Percentiles rank a stretch among this genome's conserved stretches.
Evolutionary conservation across 768 basidiomycete species (phyloP).

Genomic region (Strobilomyces dryophilus): DNA sequence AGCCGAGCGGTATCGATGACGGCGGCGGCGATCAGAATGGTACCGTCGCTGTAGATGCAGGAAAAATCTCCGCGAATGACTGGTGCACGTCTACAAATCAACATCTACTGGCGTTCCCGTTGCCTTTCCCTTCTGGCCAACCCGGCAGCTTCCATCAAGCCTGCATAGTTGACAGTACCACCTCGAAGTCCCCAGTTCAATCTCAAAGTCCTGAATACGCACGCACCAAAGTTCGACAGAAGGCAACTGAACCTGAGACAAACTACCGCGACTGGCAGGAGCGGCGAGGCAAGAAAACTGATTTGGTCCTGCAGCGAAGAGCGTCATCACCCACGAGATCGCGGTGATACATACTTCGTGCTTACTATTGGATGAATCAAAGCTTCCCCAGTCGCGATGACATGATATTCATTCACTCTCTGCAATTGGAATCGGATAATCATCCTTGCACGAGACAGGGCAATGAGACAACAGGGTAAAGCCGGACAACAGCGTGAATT

Average conservation of each 20-base stretch:
- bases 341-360: not conserved
- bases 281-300: conserved; percentile 18
- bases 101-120: conserved; percentile 9
- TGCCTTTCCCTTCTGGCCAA: conserved; percentile 2
- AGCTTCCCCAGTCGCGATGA: conserved; percentile 56
- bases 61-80: not conserved
- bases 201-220: conserved; percentile 16
- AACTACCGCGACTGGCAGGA: conserved; percentile 10
- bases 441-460: conserved; percentile 40
- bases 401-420: conserved; percentile 39
- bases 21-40: conserved; percentile 30
- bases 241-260: conserved; percentile 19
- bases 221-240: conserved; percentile 23
- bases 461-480: not conserved
- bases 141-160: conserved; percentile 22
- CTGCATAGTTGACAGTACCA: conserved; percentile 13
- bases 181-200: conserved; percentile 21
- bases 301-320: conserved; percentile 17
- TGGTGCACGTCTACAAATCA: not conserved
- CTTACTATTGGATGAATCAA: conserved; percentile 52
- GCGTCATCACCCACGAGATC: not conserved
- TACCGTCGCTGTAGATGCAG: conserved; percentile 13
- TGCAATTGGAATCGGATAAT: conserved; percentile 49
- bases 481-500: conserved; percentile 4
- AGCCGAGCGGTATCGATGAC: conserved; percentile 20